Evolutionary conservation across 179 eudicot genomes (phyloP).

Genomic region (Gypsophila paniculata): DNA sequence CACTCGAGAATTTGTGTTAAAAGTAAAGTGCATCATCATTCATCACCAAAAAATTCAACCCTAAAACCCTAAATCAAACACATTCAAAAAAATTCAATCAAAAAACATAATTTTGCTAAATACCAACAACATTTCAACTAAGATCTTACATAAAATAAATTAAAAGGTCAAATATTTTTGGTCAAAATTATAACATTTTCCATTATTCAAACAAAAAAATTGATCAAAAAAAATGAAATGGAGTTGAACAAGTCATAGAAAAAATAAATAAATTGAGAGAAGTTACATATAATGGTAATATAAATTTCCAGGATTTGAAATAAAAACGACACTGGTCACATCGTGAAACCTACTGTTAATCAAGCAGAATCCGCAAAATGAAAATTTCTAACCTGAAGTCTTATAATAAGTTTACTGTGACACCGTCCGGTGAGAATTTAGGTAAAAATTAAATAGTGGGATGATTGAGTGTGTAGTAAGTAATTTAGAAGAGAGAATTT

Average conservation of each 20-base stretch:
- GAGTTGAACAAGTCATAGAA: constrained; percentile 7
- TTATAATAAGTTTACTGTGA: too few species aligned
- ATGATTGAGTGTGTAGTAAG: not conserved
- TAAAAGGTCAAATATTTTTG: not conserved
- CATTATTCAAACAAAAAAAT: not conserved
- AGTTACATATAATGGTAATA: not conserved
- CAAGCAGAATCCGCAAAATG: too few species aligned
- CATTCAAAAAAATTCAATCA: not conserved
- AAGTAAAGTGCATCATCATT: constrained; percentile 4
- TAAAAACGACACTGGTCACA: not conserved
- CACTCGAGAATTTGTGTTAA: not conserved
- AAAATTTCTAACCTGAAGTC: too few species aligned
- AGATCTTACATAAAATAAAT: not conserved
- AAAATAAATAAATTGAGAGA: not conserved
- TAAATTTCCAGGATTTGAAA: not conserved
- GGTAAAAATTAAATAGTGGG: not conserved
- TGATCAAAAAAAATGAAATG: constrained; percentile 4
- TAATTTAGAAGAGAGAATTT: not conserved
- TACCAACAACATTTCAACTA: not conserved
- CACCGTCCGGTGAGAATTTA: too few species aligned
- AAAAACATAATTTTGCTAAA: not conserved
- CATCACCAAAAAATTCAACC: constrained; percentile 9
- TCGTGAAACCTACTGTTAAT: too few species aligned
- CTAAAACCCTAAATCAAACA: not conserved
- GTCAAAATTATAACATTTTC: constrained; percentile 1